Evolutionary conservation across 306 rosid genomes (phyloP), one percentile per base, ranked within the genome.

Genomic region (Vigna hirtella): DNA sequence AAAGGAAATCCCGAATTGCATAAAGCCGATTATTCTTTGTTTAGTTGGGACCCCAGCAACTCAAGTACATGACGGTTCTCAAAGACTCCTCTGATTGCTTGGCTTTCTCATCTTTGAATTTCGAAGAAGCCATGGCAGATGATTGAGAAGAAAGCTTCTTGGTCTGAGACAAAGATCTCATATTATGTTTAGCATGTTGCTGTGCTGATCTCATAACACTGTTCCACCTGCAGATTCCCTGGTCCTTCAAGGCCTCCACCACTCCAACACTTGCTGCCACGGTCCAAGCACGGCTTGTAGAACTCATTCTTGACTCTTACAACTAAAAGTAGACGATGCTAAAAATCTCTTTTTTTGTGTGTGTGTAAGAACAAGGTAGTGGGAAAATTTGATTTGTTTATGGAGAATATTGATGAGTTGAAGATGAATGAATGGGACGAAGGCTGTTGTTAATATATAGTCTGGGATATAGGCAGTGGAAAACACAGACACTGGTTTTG

Each of bases 11-110:
- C 4, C 49, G 34, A 45, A 75, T 12, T 30, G 49, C 34, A 62
- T 6, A 20, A 18, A 18, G 16, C 58, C 43, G 2, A 7, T 32
- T 14, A 11, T 32, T 62, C 13, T 7, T 34, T 18, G 15, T 72
- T 70, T 50, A 82, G 38, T 70, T 78, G 30, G 85, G 83, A 81
- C 83, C 86, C 88, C 83, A 77, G 51, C 89, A 88, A 70, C 93
- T 92, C 69, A 88, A 82, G 81, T 88, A 92, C 93, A 90, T 88
- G 69, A 90, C 89, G 0, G 78, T 88, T 70, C 89, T 87, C 9
- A 88, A 68, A 51, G 93, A 84, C 66, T 92, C 93, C 43, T 90
- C 96, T 5, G 97, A 83, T 10, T 79, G 79, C 59, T 88, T 85
- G n/a, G 81, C 64, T 83, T 85, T 76, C 14, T 85, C 89, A 15